A percentile compares a stretch with the other conserved stretches of the same genome.
Evolutionary conservation across 257 asterid genomes (phyloP).

Genomic region (Asclepias syriaca): DNA sequence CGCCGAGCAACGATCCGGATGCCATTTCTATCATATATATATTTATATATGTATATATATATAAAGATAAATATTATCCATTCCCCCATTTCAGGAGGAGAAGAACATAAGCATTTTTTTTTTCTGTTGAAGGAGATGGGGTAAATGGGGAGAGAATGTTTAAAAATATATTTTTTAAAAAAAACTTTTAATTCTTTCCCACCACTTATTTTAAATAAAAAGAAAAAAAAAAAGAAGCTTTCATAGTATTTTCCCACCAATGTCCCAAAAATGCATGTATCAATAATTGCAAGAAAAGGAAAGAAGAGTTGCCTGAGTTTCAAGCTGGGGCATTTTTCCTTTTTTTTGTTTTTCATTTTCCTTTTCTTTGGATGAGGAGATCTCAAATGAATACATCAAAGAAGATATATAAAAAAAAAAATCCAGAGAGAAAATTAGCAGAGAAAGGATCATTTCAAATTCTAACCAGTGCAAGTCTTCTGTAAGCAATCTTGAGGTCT

Average conservation of each 20-base stretch:
- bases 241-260: neutral
- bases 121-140: neutral
- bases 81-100: slow-evolving; percentile 1
- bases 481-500: slow-evolving; percentile 70
- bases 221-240: neutral
- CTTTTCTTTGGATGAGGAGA: neutral
- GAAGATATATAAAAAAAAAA: neutral
- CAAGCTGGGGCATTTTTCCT: neutral
- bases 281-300: neutral
- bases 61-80: slow-evolving; percentile 13
- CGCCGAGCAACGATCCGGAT: slow-evolving; percentile 77
- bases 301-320: neutral
- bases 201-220: neutral
- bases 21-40: slow-evolving; percentile 59
- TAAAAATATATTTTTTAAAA: too few species aligned
- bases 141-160: neutral
- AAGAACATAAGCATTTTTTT: neutral
- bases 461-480: slow-evolving; percentile 83
- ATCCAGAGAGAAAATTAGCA: neutral
- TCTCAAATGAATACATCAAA: slow-evolving; percentile 2
- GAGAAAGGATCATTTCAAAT: slow-evolving; percentile 1
- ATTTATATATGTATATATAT: too few species aligned
- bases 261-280: neutral
- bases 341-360: neutral
- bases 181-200: slow-evolving; percentile 1